Evolutionary conservation across 2,329 filamentous ascomycete genomes (phyloP), one percentile per base, ranked within the genome.

Genomic region (Alternaria ventricosa): DNA sequence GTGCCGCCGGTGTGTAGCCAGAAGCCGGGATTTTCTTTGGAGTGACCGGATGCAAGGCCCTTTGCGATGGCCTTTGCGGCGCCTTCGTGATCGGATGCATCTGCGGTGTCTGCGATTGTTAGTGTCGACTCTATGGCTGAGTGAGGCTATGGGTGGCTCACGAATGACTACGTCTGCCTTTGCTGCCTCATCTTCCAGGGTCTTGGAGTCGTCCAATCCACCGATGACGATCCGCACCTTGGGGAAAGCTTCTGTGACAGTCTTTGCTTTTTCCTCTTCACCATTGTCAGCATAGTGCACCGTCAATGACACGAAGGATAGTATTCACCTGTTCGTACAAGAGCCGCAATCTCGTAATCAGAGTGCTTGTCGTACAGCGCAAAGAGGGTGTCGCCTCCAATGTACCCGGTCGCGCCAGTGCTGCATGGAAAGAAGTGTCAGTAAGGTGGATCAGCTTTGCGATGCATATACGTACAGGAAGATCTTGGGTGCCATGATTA

Each of bases 1-100:
- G 86, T 84, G 3, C 87, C 87, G 15, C 83, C 83, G 0, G 83
- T 84, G 68, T 88, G 87, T 9, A 89, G 75, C 80, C 82, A 85
- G 70, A 82, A 86, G 0, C 83, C 83, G 0, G 84, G 84, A 2
- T 81, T 80, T 1, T 78, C 71, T 5, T 76, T 75, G 1, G 79
- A 80, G 62, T 87, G 84, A 4, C 80, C 74, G 0, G 80, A 65
- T 51, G 67, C 80, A 27, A 89, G 85, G 0, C 85, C 86, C 10
- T 78, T 75, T 4, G 86, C 79, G 13, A 88, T 87, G 10, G 87
- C 84, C n/a, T 79, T 78, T 13, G 75, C 73, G 15, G 74, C 73
- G 15, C 67, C 67, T 53, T 71, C 73, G 51, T 78, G 64, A 62
- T 78, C 74, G 3, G 72, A 76, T 2, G 70, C 65, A 63, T 75